Conservation (phyloP, 2,329 filamentous ascomycete genomes). For the Aspergillus amoenus region DNA sequence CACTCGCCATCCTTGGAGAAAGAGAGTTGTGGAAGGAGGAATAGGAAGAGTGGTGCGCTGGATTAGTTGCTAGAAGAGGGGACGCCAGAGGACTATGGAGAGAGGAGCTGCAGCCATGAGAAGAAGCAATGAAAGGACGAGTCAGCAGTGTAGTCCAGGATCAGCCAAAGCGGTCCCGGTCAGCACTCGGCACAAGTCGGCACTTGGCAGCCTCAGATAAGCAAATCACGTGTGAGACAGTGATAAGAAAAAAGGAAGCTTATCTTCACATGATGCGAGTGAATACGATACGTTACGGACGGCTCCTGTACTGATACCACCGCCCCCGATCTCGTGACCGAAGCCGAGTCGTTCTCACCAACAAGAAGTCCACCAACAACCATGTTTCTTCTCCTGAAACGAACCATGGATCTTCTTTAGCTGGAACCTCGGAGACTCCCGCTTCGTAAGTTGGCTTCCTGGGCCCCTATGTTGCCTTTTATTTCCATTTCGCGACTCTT, state of each 20-base stretch:
- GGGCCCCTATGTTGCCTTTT: background rate
- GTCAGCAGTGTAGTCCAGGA: background rate
- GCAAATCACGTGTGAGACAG: background rate
- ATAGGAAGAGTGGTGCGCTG: background rate
- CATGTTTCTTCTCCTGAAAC: background rate
- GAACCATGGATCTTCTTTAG: slow-evolving; percentile 7
- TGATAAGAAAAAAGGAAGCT: too few relatives aligned
- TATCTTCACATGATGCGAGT: too few relatives aligned
- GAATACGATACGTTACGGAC: background rate
- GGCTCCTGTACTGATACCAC: background rate
- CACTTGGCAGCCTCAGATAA: background rate
- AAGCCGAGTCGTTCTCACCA: background rate
- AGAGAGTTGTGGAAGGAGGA: background rate
- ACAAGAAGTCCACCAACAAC: slow-evolving; percentile 10
- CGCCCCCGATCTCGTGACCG: background rate
- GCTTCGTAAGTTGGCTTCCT: background rate
- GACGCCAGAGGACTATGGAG: background rate
- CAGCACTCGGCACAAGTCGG: too few relatives aligned
- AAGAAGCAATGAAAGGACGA: slow-evolving; percentile 6
- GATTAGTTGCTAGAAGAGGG: background rate
- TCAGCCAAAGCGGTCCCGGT: too few relatives aligned
- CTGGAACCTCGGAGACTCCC: background rate
- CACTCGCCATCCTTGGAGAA: slow-evolving; percentile 19
- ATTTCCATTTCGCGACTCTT: background rate
- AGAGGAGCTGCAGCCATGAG: background rate